Evolutionary conservation across 148 eudicot genomes (phyloP).

Genomic region (Fallopia convolvulus): DNA sequence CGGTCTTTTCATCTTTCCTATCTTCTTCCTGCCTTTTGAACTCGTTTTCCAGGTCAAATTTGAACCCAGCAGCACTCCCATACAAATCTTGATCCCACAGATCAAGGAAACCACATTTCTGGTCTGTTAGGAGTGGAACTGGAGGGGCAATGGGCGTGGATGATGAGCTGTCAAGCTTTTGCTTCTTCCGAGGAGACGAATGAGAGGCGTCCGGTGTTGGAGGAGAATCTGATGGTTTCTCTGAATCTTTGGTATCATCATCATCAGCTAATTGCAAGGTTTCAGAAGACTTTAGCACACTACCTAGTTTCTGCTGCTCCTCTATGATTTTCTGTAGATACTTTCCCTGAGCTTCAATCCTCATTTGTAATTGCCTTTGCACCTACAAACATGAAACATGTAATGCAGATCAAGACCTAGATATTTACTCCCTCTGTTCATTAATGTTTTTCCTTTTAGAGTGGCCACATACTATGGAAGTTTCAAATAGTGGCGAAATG

Average conservation of each 20-base stretch:
- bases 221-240: constrained; percentile 21
- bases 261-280: constrained; percentile 21
- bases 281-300: constrained; percentile 32
- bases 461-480: too few relatives aligned
- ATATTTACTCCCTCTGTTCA: background rate
- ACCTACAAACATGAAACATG: constrained; percentile 26
- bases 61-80: constrained; percentile 10
- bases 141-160: constrained; percentile 14
- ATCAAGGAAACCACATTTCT: constrained; percentile 6
- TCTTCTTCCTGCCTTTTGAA: constrained; percentile 10
- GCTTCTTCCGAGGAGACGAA: constrained; percentile 39
- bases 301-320: constrained; percentile 64
- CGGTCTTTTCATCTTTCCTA: constrained; percentile 11
- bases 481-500: background rate
- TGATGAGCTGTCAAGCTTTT: constrained; percentile 29
- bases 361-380: constrained; percentile 78
- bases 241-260: constrained; percentile 16
- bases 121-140: background rate
- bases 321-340: constrained; percentile 85
- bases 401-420: background rate
- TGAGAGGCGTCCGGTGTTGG: constrained; percentile 24
- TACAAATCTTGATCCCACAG: constrained; percentile 12
- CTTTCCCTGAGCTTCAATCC: constrained; percentile 88
- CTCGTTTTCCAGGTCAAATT: constrained; percentile 9
- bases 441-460: too few relatives aligned